A percentile compares a stretch with the other conserved stretches of the same genome.
These are phyloP conservation scores for Pythium phragmitis DNA, from an alignment of 352 stramenopile species.

Conservation along the genomic window DNA sequence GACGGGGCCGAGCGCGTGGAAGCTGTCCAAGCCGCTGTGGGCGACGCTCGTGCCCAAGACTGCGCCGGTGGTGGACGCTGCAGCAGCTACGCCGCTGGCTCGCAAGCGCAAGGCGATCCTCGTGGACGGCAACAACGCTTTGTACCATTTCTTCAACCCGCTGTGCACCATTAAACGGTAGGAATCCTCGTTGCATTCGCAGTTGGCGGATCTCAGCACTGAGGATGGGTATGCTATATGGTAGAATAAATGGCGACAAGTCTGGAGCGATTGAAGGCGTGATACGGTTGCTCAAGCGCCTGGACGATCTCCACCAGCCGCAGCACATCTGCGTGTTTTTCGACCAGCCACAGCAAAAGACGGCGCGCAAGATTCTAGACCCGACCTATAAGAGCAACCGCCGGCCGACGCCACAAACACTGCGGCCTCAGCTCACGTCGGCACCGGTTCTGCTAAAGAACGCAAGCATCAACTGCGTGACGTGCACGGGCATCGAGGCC, in stretches of 20 bases:
- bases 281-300: conserved; percentile 19
- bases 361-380: conserved; percentile 30
- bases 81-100: conserved; percentile 1
- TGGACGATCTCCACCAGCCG: conserved; percentile 24
- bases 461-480: conserved; percentile 29
- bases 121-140: conserved; percentile 38
- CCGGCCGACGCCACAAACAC: conserved; percentile 16
- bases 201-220: background rate
- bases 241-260: conserved; percentile 21
- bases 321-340: conserved; percentile 35
- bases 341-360: conserved; percentile 27
- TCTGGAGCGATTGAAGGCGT: conserved; percentile 28
- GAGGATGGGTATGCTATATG: background rate
- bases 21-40: conserved; percentile 8
- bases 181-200: background rate
- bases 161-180: conserved; percentile 23
- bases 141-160: conserved; percentile 36
- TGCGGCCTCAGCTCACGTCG: conserved; percentile 30
- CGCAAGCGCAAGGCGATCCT: conserved; percentile 26
- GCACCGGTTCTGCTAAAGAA: conserved; percentile 20
- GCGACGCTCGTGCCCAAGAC: conserved; percentile 5
- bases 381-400: conserved; percentile 34
- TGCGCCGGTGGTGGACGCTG: background rate
- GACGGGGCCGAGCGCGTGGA: conserved; percentile 14
- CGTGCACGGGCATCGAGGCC: conserved; percentile 30